Conservation (phyloP, 2,329 filamentous ascomycete species). For the Helicocarpus griseus region DNA sequence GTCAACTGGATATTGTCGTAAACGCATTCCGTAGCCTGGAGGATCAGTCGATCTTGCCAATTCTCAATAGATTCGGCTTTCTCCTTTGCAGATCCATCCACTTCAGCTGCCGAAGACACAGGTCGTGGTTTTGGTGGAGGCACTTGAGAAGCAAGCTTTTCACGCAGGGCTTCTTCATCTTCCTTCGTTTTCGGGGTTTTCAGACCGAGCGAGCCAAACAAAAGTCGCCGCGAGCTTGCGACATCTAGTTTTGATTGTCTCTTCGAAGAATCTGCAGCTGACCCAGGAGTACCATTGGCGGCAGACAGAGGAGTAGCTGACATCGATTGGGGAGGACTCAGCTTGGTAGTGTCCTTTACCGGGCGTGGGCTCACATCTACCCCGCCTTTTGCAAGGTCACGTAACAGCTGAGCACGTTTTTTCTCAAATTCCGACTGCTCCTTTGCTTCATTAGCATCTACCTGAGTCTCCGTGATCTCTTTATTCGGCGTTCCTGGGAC, state of each 20-base stretch:
- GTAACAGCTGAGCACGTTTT: slow-evolving; percentile 42
- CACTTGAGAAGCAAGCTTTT: slow-evolving; percentile 49
- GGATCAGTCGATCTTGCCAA: slow-evolving; percentile 65
- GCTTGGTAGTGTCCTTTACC: slow-evolving; percentile 21
- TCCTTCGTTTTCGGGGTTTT: slow-evolving; percentile 58
- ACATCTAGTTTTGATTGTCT: slow-evolving; percentile 44
- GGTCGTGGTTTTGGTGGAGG: slow-evolving; percentile 25
- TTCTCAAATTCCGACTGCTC: slow-evolving; percentile 40
- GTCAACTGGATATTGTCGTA: slow-evolving; percentile 58
- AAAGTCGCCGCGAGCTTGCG: slow-evolving; percentile 54
- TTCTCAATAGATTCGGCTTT: slow-evolving; percentile 45
- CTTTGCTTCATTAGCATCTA: slow-evolving; percentile 14
- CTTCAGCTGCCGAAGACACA: slow-evolving; percentile 20
- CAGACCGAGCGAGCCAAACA: slow-evolving; percentile 64
- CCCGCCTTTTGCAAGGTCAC: slow-evolving; percentile 43
- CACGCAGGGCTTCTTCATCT: slow-evolving; percentile 55
- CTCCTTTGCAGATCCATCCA: slow-evolving; percentile 16
- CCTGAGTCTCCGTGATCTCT: not conserved
- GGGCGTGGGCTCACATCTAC: slow-evolving; percentile 33
- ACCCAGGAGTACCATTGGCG: not conserved
- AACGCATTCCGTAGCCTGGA: slow-evolving; percentile 76
- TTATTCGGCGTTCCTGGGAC: slow-evolving; percentile 2
- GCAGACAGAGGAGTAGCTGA: slow-evolving; percentile 1
- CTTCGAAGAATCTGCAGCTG: slow-evolving; percentile 12
- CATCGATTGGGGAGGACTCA: not conserved